Base-by-base conservation (phyloP, 768 basidiomycete genomes). In the Boletus sensibilis region DNA sequence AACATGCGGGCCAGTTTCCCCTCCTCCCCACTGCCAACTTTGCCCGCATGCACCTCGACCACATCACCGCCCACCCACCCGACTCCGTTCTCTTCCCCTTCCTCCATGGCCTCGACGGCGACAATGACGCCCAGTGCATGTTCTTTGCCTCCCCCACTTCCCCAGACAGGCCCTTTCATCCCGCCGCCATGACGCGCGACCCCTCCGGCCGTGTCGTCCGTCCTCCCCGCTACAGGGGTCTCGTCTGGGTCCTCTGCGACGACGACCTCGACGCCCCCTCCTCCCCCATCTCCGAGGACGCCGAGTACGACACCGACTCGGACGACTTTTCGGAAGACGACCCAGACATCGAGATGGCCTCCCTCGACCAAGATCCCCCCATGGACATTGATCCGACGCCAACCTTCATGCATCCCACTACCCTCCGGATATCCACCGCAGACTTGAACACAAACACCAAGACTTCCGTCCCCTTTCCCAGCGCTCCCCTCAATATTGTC, bases 21-120 rank as follows among this genome's bases (percentile, higher is more conserved):
- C 65, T 76, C 16, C 72, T 76, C 79, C 55, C 77, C 72, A 60
- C 74, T 73, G 3, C 51, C 21, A 72, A 82, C 55, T 92, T 91
- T 66, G 76, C 84, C 4, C 67, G 76, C 20, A 72, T 93, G 49
- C 86, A 88, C 53, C 78, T 83, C 63, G 69, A 76, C n/a, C 82
- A 90, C 60, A 75, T 84, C 59, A 77, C 82, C 55, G 73, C 83
- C 1, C 89, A 94, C 71, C 83, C 90, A 1, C 88, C 88, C 0
- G 93, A 96, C 74, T 77, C 79, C 39, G 80, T 87, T 62, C 82
- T 94, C 55, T 96, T 96, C 69, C 93, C 93, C 1, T 96, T 94
- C 74, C 75, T 93, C 16, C 93, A 94, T 64, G 90, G 92, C 42
- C 78, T 94, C 57, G 92, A 94, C 65, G 87, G 90, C 60, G 80